Evolutionary conservation across 2,329 filamentous ascomycete genomes (phyloP).

Genomic region (Trichophyton mentagrophytes): DNA sequence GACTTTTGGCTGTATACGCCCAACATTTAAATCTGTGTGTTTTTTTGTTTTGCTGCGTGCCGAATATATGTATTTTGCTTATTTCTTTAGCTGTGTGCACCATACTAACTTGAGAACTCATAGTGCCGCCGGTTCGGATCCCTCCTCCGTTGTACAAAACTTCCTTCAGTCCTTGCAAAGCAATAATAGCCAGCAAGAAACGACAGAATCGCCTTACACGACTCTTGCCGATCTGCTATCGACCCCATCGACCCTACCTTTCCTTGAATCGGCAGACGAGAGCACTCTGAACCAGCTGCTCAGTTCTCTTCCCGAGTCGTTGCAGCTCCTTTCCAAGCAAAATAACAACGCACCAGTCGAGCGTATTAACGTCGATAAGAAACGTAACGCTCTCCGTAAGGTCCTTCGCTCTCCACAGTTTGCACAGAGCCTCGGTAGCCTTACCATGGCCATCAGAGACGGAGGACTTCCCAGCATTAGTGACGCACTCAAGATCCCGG

Average conservation of each 20-base stretch:
- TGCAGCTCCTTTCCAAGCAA: constrained; percentile 65
- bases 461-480: constrained; percentile 82
- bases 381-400: constrained; percentile 65
- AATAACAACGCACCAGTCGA: constrained; percentile 54
- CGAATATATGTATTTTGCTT: not conserved
- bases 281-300: constrained; percentile 62
- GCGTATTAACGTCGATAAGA: constrained; percentile 60
- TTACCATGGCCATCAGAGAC: constrained; percentile 79
- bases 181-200: constrained; percentile 41
- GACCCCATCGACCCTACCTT: constrained; percentile 62
- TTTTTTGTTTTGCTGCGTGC: not conserved
- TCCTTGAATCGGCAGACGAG: constrained; percentile 54
- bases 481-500: constrained; percentile 66
- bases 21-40: not conserved
- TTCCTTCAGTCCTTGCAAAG: constrained; percentile 63
- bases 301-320: constrained; percentile 60
- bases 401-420: constrained; percentile 86
- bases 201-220: constrained; percentile 57
- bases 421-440: constrained; percentile 66
- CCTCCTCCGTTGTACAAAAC: constrained; percentile 69
- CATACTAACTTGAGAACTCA: constrained; percentile 12
- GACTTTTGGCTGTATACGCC: not conserved
- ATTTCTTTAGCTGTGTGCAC: not conserved
- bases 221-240: constrained; percentile 76
- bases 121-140: constrained; percentile 54